A percentile compares a stretch with the other conserved stretches of the same genome.
phyloP scores from a whole-genome alignment of 75 land plant species.

The Selaginella moellendorffii region DNA sequence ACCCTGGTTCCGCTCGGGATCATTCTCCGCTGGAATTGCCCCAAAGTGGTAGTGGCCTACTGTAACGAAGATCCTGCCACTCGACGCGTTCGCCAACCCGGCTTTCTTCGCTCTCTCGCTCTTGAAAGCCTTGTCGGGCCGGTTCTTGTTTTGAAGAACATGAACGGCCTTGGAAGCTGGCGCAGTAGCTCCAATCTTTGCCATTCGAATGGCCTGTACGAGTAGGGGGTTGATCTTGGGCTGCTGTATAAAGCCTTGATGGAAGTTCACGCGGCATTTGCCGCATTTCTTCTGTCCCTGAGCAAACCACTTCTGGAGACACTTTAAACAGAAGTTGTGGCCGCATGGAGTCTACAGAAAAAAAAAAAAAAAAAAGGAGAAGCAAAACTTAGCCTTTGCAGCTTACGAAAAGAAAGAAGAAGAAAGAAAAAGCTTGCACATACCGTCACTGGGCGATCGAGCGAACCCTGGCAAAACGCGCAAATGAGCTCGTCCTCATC shows the following conservation, averaged over 20 bases:
- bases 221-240: conserved; percentile 70
- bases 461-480: conserved; percentile 49
- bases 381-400: no score
- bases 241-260: conserved; percentile 43
- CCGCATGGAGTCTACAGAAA: conserved; percentile 84
- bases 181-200: conserved; percentile 21
- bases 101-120: conserved; percentile 59
- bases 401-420: neutral
- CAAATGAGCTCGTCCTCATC: conserved; percentile 51
- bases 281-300: conserved; percentile 66
- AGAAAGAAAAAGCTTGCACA: conserved; percentile 4
- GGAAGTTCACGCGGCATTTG: conserved; percentile 59
- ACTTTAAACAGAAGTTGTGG: conserved; percentile 85
- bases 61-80: conserved; percentile 97
- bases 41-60: conserved; percentile 54
- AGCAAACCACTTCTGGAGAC: conserved; percentile 80
- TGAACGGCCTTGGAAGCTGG: conserved; percentile 20
- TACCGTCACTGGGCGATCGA: conserved; percentile 70
- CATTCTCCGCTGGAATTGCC: conserved; percentile 76
- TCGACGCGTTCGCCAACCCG: conserved; percentile 82
- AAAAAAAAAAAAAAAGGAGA: no score
- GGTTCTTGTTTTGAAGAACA: conserved; percentile 47
- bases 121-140: conserved; percentile 79
- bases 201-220: conserved; percentile 65
- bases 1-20: conserved; percentile 54